Conservation (phyloP, 768 basidiomycete genomes). For the Trametes villosa region DNA sequence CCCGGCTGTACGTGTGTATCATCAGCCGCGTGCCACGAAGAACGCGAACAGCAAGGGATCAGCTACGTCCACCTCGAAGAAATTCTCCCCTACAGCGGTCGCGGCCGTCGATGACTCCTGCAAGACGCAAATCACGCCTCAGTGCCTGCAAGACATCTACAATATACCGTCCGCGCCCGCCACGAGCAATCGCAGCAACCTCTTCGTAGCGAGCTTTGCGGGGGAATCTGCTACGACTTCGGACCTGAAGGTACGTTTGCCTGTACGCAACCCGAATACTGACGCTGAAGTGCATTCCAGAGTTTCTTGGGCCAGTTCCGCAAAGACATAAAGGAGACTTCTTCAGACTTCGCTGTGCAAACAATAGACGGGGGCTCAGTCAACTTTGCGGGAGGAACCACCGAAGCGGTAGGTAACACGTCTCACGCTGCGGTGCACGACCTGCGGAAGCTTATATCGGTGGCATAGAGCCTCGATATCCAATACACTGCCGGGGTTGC, state of each 20-base stretch:
- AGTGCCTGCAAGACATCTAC: conserved; percentile 39
- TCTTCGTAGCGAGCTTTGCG: conserved; percentile 39
- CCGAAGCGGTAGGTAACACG: conserved; percentile 30
- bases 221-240: conserved; percentile 32
- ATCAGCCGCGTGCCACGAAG: conserved; percentile 34
- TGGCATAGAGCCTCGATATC: conserved; percentile 29
- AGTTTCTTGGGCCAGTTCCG: conserved; percentile 29
- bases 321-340: conserved; percentile 23
- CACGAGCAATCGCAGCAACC: conserved; percentile 23
- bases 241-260: conserved; percentile 27
- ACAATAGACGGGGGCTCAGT: conserved; percentile 34
- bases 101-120: conserved; percentile 35
- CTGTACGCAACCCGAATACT: no score
- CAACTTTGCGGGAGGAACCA: conserved; percentile 39
- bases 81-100: conserved; percentile 20
- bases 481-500: conserved; percentile 39
- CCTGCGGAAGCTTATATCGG: conserved; percentile 15
- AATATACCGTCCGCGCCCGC: conserved; percentile 29
- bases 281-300: conserved; percentile 28
- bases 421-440: background rate
- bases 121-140: conserved; percentile 30
- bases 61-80: conserved; percentile 25
- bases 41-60: background rate
- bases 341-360: conserved; percentile 25
- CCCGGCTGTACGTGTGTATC: conserved; percentile 21